Base-by-base conservation (phyloP, 2,329 filamentous ascomycete genomes). In the Lasiodiplodia sp. region DNA sequence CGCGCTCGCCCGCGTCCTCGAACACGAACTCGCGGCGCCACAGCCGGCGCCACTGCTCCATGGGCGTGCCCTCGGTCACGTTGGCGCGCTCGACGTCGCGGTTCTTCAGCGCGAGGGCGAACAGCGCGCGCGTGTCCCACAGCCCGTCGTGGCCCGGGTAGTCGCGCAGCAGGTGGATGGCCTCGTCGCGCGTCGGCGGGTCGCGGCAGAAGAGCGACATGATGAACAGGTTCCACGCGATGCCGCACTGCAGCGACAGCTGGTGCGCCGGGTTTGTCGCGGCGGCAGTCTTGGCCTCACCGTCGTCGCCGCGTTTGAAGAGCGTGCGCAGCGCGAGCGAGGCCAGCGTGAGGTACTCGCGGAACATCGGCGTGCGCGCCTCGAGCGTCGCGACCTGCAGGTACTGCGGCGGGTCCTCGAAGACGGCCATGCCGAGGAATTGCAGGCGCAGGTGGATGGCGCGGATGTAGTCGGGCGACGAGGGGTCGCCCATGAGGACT, bases 401-500 rank as follows among this genome's bases (percentile, higher is more conserved):
- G 58, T 21, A 63, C 12, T 31, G 38, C 18, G 58, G 40, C 5
- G 40, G 21, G 40, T 63, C 38, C 2, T 49, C 23, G 55, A 58
- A 58, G 58, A 63, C 6, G 23, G n/a, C 10, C 23, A 14, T 14
- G 58, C 23, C 23, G 16, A 63, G 58, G 58, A 23, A n/a, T 16
- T 63, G 58, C 3, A 63, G 38, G n/a, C 58, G 58, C 3, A 63
- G 58, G 44, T 63, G 58, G 11, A 63, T 6, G 23, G 58, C 58
- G 16, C 23, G 18, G 25, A 63, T 40, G 44, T 49, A 34, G 1
- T 40, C 4, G 5, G 40, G 40, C 8, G 58, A 49, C 4, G 38
- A 10, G 8, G 34, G 7, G 3, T 34, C 12, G 57, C 34, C 8
- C 25, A 31, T 25, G 57, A 60, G 21, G 57, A 44, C 25, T n/a